Percentiles rank a stretch among this genome's conserved stretches.
phyloP scores from a whole-genome alignment of 805 yeast species.

The Kregervanrija fluxuum region DNA sequence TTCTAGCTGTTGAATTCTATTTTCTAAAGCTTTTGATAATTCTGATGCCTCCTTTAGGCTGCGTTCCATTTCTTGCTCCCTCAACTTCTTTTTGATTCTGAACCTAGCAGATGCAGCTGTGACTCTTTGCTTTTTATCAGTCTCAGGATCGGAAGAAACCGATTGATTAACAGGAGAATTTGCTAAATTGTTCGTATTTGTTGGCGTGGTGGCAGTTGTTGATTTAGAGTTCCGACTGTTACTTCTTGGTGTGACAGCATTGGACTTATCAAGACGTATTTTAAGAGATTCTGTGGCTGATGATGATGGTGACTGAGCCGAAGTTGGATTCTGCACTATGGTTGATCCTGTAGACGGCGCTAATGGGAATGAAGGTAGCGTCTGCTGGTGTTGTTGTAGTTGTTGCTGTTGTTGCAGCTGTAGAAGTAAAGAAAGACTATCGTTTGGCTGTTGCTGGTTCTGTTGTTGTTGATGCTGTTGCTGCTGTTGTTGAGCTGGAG shows the following conservation, averaged over 20 bases:
- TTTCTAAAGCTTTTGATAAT: slow-evolving; percentile 56
- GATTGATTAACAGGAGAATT: not conserved
- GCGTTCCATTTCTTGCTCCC: slow-evolving; percentile 86
- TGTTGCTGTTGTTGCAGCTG: not conserved
- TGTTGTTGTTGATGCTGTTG: slow-evolving; percentile 3
- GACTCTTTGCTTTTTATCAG: slow-evolving; percentile 76
- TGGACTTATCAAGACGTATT: not conserved
- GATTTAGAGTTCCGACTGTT: slow-evolving; percentile 5
- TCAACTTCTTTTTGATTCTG: slow-evolving; percentile 83
- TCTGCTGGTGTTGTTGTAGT: slow-evolving; percentile 1
- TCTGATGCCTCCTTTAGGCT: slow-evolving; percentile 68
- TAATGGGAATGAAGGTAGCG: not conserved
- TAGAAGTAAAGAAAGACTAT: not conserved
- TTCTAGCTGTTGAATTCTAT: slow-evolving; percentile 73
- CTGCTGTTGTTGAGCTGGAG: slow-evolving; percentile 1
- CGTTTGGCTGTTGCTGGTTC: not conserved
- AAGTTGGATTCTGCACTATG: not conserved
- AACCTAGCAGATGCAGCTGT: slow-evolving; percentile 95
- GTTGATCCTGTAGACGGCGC: slow-evolving; percentile 6
- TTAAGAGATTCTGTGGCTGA: slow-evolving; percentile 1
- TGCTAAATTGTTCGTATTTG: not conserved
- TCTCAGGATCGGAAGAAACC: slow-evolving; percentile 25
- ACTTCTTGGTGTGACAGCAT: slow-evolving; percentile 3
- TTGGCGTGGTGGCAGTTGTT: slow-evolving; percentile 1
- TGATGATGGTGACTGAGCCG: slow-evolving; percentile 6